Conservation (phyloP, 495 filamentous ascomycete species). For the Neurospora terricola region DNA sequence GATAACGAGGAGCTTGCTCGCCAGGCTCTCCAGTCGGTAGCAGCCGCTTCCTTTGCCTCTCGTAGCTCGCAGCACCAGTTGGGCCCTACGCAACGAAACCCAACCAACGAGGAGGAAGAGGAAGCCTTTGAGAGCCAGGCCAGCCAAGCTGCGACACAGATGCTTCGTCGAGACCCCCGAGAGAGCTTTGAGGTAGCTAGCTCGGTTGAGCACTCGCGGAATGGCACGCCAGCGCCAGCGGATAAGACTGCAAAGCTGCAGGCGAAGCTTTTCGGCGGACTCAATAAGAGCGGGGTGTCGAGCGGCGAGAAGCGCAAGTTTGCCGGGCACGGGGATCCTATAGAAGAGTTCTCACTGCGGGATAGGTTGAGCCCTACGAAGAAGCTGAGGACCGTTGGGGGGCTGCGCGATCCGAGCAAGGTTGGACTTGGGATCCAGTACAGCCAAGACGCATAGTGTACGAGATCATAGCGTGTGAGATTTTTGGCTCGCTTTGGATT, state of each 20-base stretch:
- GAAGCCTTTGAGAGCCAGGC: slow-evolving; percentile 40
- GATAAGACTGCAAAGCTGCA: slow-evolving; percentile 45
- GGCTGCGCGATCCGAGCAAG: slow-evolving; percentile 19
- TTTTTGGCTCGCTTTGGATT: background rate
- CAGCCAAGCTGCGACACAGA: slow-evolving; percentile 44
- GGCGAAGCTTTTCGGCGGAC: slow-evolving; percentile 57
- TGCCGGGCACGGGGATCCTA: slow-evolving; percentile 27
- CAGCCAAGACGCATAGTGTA: slow-evolving; percentile 18
- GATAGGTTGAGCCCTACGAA: slow-evolving; percentile 41
- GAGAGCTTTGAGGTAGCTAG: slow-evolving; percentile 40
- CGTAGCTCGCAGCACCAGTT: slow-evolving; percentile 22
- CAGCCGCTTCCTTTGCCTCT: slow-evolving; percentile 35
- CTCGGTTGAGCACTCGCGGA: slow-evolving; percentile 31
- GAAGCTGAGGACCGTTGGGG: slow-evolving; percentile 45
- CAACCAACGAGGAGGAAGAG: slow-evolving; percentile 20
- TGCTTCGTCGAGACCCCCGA: slow-evolving; percentile 43
- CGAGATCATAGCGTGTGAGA: background rate
- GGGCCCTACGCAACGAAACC: slow-evolving; percentile 4
- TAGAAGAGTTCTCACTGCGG: slow-evolving; percentile 13
- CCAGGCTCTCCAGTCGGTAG: slow-evolving; percentile 45
- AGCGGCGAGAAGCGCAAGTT: slow-evolving; percentile 48
- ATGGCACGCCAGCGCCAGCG: slow-evolving; percentile 30
- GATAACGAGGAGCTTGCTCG: slow-evolving; percentile 56
- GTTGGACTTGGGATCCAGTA: slow-evolving; percentile 59
- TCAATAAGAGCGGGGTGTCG: slow-evolving; percentile 44